Evolutionary conservation across 208 protist species (phyloP), one percentile per base, ranked within the genome.

Genomic region (Trypanosoma avium): DNA sequence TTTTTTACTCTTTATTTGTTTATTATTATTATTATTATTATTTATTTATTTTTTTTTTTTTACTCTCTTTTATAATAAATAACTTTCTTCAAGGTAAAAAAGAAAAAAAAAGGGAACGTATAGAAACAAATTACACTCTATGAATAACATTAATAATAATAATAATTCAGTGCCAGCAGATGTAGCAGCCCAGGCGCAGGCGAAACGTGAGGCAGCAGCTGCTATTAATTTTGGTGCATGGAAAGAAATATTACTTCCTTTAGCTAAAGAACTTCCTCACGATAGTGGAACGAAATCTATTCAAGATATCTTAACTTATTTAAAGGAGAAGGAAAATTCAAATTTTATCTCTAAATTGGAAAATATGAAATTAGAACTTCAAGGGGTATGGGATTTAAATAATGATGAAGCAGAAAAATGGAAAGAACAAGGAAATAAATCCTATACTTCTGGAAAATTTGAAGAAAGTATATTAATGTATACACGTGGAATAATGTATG

Each of bases 361-460:
- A 29, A 22, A 57, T 17, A 48, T 94, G 15, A 61, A 71, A 24
- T 63, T 61, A 26, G 67, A 64, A 33, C 69, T 73, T 7, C 46
- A 55, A 15, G 36, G 30, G 10, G 79, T 81, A 6, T 72, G 72
- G 45, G 61, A 73, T 22, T 49, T 88, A 9, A 77, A 85, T 53
- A 77, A 93, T 26, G 43, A 49, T 1, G 70, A 86, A 33, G 85
- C 89, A 35, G 32, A 79, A n/a, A 36, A 69, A 58, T 93, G 89
- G 89, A 93, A 95, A 61, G 76, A 89, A 33, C 84, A 82, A 45
- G 89, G 89, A 30, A 91, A 88, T 56, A 33, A 80, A 10, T 74
- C 86, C 38, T 95, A 82, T 65, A 59, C 58, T 26, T 47, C 40
- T 2, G 52, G 70, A 10, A 72, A 78, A 50, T 67, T 79, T 12